Evolutionary conservation across 1,284 basidiomycete species (phyloP).

Genomic region (Austropuccinia psidii): DNA sequence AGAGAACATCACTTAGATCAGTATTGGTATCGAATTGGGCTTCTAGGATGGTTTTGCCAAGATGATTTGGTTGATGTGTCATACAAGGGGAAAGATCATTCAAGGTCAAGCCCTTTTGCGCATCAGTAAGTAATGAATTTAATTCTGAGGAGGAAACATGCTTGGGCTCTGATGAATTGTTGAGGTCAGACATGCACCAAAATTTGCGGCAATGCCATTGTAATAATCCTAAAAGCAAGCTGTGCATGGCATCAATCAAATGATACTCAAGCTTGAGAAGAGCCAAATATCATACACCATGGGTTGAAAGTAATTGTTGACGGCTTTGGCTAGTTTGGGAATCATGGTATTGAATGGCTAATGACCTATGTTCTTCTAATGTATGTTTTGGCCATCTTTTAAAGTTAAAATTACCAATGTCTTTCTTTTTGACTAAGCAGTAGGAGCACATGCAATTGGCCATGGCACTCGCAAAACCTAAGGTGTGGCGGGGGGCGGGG

Average conservation of each 20-base stretch:
- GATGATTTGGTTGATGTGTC: not conserved
- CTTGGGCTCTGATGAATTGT: not conserved
- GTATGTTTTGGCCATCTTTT: not conserved
- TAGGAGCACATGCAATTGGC: constrained; percentile 33
- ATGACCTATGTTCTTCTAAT: not conserved
- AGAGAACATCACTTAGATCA: not conserved
- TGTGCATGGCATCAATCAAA: not conserved
- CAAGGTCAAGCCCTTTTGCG: too few relatives aligned
- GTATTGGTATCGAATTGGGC: not conserved
- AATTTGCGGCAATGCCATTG: not conserved
- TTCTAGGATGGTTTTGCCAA: not conserved
- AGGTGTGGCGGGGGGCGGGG: constrained; percentile 27
- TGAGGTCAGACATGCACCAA: not conserved
- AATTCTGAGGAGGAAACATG: not conserved
- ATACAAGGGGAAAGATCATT: not conserved
- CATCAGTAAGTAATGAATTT: not conserved
- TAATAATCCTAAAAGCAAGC: not conserved
- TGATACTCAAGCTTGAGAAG: constrained; percentile 4
- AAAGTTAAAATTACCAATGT: constrained; percentile 2
- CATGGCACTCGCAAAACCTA: constrained; percentile 22
- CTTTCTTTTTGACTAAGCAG: constrained; percentile 20
- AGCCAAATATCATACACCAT: constrained; percentile 3
- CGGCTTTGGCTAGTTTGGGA: not conserved
- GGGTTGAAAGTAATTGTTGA: not conserved
- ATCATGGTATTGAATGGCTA: not conserved